Evolutionary conservation across 176 grass and related monocot genomes (phyloP).

Genomic region (Thalia dealbata): DNA sequence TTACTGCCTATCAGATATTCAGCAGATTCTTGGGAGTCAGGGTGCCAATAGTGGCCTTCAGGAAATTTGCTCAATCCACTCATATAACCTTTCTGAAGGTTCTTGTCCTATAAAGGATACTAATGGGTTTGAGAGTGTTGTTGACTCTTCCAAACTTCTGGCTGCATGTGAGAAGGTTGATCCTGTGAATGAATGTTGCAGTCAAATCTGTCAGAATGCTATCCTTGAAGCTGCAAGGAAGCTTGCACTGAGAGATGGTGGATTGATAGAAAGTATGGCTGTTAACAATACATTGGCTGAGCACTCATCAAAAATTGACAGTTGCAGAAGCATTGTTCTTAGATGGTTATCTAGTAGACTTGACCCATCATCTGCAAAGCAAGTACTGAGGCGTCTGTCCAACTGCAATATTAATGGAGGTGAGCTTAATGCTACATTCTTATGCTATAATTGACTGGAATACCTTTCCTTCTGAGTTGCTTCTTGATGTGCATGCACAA

Average conservation of each 20-base stretch:
- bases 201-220: conserved; percentile 67
- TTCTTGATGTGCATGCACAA: conserved; percentile 4
- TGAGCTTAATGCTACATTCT: conserved; percentile 13
- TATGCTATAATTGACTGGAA: background rate
- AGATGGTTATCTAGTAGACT: conserved; percentile 93
- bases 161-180: conserved; percentile 74
- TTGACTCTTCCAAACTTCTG: conserved; percentile 73
- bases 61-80: conserved; percentile 59
- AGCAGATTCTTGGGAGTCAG: conserved; percentile 72
- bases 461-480: background rate
- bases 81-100: conserved; percentile 63
- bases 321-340: conserved; percentile 75
- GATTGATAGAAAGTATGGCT: conserved; percentile 19
- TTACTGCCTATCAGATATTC: conserved; percentile 80
- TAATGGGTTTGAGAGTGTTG: conserved; percentile 43
- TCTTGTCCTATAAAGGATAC: conserved; percentile 61
- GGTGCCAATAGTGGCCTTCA: conserved; percentile 56
- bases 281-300: conserved; percentile 6
- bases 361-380: conserved; percentile 41
- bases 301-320: conserved; percentile 32
- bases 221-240: conserved; percentile 66
- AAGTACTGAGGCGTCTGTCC: conserved; percentile 79
- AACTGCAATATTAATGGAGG: conserved; percentile 97
- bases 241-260: conserved; percentile 42
- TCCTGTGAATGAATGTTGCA: conserved; percentile 89